These are phyloP conservation scores for Calonectria leucothoes DNA, from an alignment of 2,329 filamentous ascomycete genomes.

Conservation along the genomic window DNA sequence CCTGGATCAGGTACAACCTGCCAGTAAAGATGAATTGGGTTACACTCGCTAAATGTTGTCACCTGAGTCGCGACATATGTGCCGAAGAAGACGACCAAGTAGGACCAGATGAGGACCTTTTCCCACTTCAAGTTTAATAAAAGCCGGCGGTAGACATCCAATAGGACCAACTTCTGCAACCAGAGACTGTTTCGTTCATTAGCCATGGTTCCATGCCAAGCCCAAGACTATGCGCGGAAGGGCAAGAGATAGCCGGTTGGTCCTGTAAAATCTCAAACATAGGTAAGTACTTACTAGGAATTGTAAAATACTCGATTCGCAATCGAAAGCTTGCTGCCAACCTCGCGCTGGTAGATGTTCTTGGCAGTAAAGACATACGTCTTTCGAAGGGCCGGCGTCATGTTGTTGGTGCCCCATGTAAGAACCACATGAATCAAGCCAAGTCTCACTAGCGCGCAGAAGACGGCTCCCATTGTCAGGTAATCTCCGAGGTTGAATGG, in stretches of 20 bases:
- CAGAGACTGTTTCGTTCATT: conserved; percentile 26
- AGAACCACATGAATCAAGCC: conserved; percentile 29
- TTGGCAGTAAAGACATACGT: conserved; percentile 18
- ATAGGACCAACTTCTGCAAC: conserved; percentile 33
- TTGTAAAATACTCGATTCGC: conserved; percentile 28
- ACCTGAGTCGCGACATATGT: conserved; percentile 31
- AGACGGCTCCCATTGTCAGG: conserved; percentile 22
- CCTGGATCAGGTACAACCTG: conserved; percentile 33
- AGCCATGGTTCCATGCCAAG: not conserved
- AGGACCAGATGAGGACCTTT: conserved; percentile 24
- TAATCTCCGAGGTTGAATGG: conserved; percentile 24
- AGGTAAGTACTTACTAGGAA: conserved; percentile 21
- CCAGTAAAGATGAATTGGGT: conserved; percentile 31
- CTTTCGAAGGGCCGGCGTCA: conserved; percentile 19
- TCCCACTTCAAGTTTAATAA: conserved; percentile 25
- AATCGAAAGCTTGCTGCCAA: conserved; percentile 27
- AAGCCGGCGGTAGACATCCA: conserved; percentile 32
- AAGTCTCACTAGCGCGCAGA: conserved; percentile 25
- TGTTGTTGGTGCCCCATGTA: conserved; percentile 28
- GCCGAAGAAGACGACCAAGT: conserved; percentile 25
- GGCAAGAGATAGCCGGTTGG: no score
- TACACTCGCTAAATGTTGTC: conserved; percentile 33
- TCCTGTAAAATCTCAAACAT: no score
- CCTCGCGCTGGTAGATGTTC: conserved; percentile 19
- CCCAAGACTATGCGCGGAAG: not conserved